Percentiles rank a stretch among this genome's conserved stretches.
phyloP scores from a whole-genome alignment of 352 stramenopile genomes.

The Pythium scleroteichum region DNA sequence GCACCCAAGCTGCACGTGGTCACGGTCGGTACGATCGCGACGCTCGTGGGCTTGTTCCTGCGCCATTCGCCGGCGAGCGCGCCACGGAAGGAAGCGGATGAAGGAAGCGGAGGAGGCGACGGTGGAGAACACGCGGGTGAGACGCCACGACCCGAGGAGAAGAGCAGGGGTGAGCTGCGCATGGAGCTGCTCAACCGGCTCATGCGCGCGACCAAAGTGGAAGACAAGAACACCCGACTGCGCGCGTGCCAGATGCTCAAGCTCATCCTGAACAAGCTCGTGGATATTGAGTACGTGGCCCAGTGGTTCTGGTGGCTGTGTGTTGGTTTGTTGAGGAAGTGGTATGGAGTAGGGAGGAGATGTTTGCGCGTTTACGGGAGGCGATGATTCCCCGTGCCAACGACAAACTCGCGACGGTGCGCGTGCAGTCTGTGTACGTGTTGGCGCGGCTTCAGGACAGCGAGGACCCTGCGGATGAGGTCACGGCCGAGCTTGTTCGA shows the following conservation, averaged over 20 bases:
- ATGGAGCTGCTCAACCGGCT: conserved; percentile 47
- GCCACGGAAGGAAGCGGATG: too few relatives aligned
- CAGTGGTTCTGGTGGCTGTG: background rate
- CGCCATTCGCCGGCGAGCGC: conserved; percentile 15
- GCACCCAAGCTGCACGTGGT: conserved; percentile 44
- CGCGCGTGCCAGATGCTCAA: conserved; percentile 66
- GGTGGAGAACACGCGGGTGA: conserved; percentile 7
- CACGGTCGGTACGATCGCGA: conserved; percentile 48
- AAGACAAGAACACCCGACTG: conserved; percentile 58
- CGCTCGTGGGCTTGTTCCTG: conserved; percentile 57
- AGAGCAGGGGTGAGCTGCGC: conserved; percentile 43
- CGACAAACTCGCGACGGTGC: conserved; percentile 63
- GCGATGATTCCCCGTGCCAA: conserved; percentile 52
- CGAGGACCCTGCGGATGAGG: conserved; percentile 38
- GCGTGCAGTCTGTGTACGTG: conserved; percentile 60
- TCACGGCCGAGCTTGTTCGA: conserved; percentile 48
- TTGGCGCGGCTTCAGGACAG: conserved; percentile 62
- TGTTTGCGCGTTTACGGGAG: conserved; percentile 37
- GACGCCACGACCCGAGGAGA: background rate
- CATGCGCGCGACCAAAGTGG: conserved; percentile 52
- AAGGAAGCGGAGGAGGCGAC: conserved; percentile 6
- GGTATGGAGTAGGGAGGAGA: conserved; percentile 32
- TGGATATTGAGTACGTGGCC: conserved; percentile 51
- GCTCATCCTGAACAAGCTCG: conserved; percentile 53
- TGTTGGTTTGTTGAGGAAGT: background rate